Evolutionary conservation across 1,284 basidiomycete species (phyloP).

Genomic region (Tilletia setariae): DNA sequence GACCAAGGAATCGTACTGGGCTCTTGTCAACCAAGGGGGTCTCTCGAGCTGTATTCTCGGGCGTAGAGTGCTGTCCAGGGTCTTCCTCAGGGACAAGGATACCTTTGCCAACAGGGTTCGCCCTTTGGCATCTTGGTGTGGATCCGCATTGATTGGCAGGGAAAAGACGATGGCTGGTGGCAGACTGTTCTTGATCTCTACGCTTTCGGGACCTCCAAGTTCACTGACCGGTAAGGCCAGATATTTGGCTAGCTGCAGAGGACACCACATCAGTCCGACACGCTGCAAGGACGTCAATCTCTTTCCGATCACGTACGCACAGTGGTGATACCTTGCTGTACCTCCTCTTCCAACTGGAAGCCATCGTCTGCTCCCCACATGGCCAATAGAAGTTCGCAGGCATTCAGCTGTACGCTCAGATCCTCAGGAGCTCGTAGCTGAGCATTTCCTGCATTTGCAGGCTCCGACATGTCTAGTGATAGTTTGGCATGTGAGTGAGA

Average conservation of each 20-base stretch:
- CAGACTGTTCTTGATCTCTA: constrained; percentile 24
- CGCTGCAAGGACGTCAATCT: background rate
- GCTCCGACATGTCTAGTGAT: no score
- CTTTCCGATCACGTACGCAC: constrained; percentile 12
- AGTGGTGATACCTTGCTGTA: background rate
- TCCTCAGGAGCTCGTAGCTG: constrained; percentile 28
- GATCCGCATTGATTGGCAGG: constrained; percentile 22
- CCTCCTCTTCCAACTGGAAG: constrained; percentile 22
- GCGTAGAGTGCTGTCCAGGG: background rate
- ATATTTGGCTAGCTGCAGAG: constrained; percentile 25
- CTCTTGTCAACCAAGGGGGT: constrained; percentile 25
- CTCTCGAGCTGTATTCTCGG: background rate
- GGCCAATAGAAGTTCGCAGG: constrained; percentile 33
- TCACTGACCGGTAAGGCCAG: constrained; percentile 25
- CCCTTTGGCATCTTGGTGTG: background rate
- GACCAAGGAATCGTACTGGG: constrained; percentile 21
- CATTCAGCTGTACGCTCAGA: constrained; percentile 19
- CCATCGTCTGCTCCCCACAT: constrained; percentile 37
- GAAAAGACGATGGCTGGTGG: constrained; percentile 23
- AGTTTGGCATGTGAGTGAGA: no score
- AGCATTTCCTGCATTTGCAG: background rate
- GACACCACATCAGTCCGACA: background rate
- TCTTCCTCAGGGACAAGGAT: constrained; percentile 20
- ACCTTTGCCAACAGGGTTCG: constrained; percentile 23
- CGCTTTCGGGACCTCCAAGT: constrained; percentile 18